phyloP scores from a whole-genome alignment of 305 asterid species.

The Ajuga reptans region DNA sequence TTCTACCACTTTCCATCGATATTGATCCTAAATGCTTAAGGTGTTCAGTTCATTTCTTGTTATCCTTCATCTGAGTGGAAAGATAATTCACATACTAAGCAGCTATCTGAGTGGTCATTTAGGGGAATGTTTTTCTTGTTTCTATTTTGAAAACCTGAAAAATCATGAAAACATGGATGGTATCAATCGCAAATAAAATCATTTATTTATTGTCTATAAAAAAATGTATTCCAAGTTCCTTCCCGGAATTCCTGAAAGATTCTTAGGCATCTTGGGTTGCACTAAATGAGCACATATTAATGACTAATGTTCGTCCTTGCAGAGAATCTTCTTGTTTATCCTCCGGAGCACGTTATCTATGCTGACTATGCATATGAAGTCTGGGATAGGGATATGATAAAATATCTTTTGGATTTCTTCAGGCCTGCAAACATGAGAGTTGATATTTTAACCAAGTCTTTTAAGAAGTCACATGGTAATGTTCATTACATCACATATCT shows the following conservation, averaged over 20 bases:
- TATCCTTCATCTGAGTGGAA: neutral
- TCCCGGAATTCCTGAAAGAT: neutral
- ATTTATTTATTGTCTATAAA: neutral
- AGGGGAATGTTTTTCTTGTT: neutral
- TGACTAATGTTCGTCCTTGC: conserved; percentile 31
- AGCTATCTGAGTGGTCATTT: neutral
- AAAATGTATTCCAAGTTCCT: neutral
- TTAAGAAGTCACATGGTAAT: conserved; percentile 57
- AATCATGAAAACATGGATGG: neutral
- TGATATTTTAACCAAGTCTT: conserved; percentile 65
- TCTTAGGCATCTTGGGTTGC: conserved; percentile 15
- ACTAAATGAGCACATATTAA: conserved; percentile 11
- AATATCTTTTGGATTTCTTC: conserved; percentile 60
- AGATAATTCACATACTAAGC: neutral
- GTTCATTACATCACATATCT: conserved; percentile 2
- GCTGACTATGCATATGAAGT: conserved; percentile 77
- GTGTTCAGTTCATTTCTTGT: conserved; percentile 3
- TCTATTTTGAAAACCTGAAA: conserved; percentile 3
- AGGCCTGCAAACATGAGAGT: conserved; percentile 91
- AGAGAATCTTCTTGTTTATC: conserved; percentile 81
- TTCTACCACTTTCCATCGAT: neutral
- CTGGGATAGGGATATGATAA: conserved; percentile 78
- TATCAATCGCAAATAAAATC: neutral
- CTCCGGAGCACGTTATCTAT: conserved; percentile 78
- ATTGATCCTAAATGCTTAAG: neutral